Base-by-base conservation (phyloP, 2,329 filamentous ascomycete species). In the Alternaria consortialis region DNA sequence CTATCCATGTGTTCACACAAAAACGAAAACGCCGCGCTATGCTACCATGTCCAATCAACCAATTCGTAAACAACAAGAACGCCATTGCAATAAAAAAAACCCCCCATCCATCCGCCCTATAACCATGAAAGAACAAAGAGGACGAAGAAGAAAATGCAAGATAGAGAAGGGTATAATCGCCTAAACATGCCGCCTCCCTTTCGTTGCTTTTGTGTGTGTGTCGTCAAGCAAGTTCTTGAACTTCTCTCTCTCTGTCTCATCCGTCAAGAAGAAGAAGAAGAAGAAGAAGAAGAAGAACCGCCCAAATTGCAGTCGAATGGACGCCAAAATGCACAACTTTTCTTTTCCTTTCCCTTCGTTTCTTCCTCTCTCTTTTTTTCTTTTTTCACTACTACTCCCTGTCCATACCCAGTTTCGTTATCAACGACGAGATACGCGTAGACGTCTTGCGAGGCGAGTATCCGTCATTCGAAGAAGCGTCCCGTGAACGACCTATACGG, bases 1-100 rank as follows among this genome's bases (percentile, higher is more conserved):
- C 27, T 29, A 29, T 29, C 27, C 27, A 29, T 29, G 5, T 29
- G 7, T 29, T 20, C 20, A 20, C 20, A 20, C 20, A 34, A 12
- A 20, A 23, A 15, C 11, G 11, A 11, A 42, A 56, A 56, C 53
- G 44, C 53, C 53, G 42, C 44, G 53, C 53, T 51, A 56, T 56
- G 53, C 53, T 32, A 23, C 5, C 27, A 6, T 39, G 37, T 20
- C 37, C n/a, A 39, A 4, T n/a, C 15, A 37, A 8, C 20, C 8
- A 20, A 17, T 5, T n/a, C 5, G 11, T 20, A 20, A 20, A 20
- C 20, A 20, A 20, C 20, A 20, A 20, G 20, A 20, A 20, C 20
- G 20, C 20, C 20, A 20, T 20, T 2, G 20, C 2, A 20, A 20
- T 20, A 20, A 20, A 20, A 20, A 20, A 20, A 20, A 20, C 2